These are phyloP conservation scores for Aspergillus luchuensis DNA, from an alignment of 2,329 filamentous ascomycete genomes.

Conservation along the genomic window DNA sequence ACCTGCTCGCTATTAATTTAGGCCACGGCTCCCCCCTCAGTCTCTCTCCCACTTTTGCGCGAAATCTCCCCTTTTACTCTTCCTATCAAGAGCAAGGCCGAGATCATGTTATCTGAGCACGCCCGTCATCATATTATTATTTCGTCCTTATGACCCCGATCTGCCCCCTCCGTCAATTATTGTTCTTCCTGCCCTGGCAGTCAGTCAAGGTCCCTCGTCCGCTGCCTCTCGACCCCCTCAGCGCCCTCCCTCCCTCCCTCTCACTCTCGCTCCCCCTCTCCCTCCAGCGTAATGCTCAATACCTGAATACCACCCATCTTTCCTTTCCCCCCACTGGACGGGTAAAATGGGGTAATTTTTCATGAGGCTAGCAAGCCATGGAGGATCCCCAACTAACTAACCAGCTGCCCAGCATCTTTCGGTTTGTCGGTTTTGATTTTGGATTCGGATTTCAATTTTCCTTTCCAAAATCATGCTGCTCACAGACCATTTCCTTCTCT, in stretches of 20 bases:
- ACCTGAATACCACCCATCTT: not conserved
- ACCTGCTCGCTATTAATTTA: constrained; percentile 5
- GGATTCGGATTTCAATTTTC: not conserved
- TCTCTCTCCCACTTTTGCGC: not conserved
- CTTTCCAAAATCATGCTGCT: constrained; percentile 4
- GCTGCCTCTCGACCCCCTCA: not conserved
- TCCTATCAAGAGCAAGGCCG: not conserved
- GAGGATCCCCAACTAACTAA: not conserved
- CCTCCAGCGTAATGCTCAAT: constrained; percentile 7
- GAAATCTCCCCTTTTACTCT: not conserved
- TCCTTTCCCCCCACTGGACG: not conserved
- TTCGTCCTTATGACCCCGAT: not conserved
- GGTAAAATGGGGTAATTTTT: constrained; percentile 5
- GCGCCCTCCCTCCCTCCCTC: not conserved
- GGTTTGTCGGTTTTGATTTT: no score
- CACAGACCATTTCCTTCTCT: constrained; percentile 5
- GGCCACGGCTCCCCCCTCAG: not conserved
- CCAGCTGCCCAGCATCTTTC: not conserved
- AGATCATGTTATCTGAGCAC: constrained; percentile 1
- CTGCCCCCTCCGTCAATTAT: no score
- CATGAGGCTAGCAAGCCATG: constrained; percentile 1
- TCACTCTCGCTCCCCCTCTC: not conserved
- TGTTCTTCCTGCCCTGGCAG: not conserved
- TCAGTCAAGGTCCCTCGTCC: not conserved
- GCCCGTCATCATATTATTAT: not conserved